Evolutionary conservation across 1,284 basidiomycete species (phyloP).

Genomic region (Peniophora sp.): DNA sequence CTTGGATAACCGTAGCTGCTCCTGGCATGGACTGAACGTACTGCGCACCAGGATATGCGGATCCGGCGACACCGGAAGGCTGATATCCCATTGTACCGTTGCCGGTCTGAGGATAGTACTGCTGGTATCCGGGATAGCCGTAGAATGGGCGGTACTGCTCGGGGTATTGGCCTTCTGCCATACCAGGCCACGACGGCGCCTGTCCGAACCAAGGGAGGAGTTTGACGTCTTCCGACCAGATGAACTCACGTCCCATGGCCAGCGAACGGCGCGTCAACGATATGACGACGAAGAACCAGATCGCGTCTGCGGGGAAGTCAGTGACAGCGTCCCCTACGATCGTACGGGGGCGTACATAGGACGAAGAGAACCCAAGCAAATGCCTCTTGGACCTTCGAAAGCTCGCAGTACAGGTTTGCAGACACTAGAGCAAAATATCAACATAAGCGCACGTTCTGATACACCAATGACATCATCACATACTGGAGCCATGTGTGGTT

Average conservation of each 20-base stretch:
- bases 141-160: conserved; percentile 3
- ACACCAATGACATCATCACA: not conserved
- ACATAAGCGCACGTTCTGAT: not conserved
- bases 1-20: too few species aligned
- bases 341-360: conserved; percentile 4
- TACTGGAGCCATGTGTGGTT: conserved; percentile 9
- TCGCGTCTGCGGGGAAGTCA: conserved; percentile 1
- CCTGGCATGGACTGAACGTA: too few species aligned
- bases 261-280: conserved; percentile 6
- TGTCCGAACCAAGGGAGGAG: conserved; percentile 11
- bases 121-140: conserved; percentile 3
- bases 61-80: too few species aligned
- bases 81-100: too few species aligned
- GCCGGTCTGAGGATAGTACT: conserved; percentile 1
- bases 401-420: conserved; percentile 8
- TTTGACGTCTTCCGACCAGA: conserved; percentile 10
- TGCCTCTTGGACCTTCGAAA: conserved; percentile 9
- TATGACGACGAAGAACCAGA: conserved; percentile 7
- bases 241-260: conserved; percentile 5
- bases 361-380: conserved; percentile 9
- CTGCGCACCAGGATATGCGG: too few species aligned
- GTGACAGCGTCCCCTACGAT: not conserved
- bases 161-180: conserved; percentile 3
- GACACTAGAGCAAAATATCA: conserved; percentile 3
- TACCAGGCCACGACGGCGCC: conserved; percentile 8